Evolutionary conservation across 371 early-diverging fungal species (phyloP).

Genomic region (Vavraia culicis): DNA sequence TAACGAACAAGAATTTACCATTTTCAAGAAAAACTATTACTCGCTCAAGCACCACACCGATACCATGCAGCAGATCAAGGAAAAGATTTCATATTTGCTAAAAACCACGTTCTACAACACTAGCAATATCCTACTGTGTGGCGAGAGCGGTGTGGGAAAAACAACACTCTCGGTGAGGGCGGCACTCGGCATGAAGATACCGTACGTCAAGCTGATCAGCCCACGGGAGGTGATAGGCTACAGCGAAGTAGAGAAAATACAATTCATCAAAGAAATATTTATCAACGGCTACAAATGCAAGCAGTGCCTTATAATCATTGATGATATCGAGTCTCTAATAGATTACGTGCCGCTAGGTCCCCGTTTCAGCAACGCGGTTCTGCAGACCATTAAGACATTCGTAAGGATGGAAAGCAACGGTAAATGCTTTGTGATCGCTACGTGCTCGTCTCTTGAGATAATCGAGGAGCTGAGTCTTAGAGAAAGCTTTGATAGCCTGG

Average conservation of each 20-base stretch:
- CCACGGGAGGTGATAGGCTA: conserved; percentile 87
- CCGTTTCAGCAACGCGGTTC: conserved; percentile 74
- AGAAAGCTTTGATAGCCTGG: conserved; percentile 32
- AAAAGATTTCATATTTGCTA: conserved; percentile 1
- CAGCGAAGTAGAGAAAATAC: conserved; percentile 68
- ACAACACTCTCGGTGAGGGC: conserved; percentile 84
- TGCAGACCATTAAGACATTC: conserved; percentile 62
- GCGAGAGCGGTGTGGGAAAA: conserved; percentile 75
- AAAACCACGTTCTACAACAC: conserved; percentile 63
- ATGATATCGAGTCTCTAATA: conserved; percentile 73
- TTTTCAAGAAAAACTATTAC: conserved; percentile 49
- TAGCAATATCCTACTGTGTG: conserved; percentile 51
- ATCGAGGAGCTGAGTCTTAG: conserved; percentile 34
- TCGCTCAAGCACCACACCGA: conserved; percentile 62
- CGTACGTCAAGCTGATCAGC: conserved; percentile 87
- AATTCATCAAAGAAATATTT: conserved; percentile 57
- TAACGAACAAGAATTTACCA: conserved; percentile 56
- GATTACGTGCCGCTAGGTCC: conserved; percentile 94
- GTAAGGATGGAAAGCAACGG: conserved; percentile 38
- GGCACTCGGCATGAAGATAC: conserved; percentile 72
- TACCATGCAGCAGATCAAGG: conserved; percentile 14
- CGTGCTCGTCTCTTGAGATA: conserved; percentile 30
- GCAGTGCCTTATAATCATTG: conserved; percentile 73
- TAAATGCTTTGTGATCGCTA: conserved; percentile 43
- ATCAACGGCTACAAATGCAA: conserved; percentile 88